phyloP scores from a whole-genome alignment of 352 stramenopile genomes.

The Phytophthora tubulina region DNA sequence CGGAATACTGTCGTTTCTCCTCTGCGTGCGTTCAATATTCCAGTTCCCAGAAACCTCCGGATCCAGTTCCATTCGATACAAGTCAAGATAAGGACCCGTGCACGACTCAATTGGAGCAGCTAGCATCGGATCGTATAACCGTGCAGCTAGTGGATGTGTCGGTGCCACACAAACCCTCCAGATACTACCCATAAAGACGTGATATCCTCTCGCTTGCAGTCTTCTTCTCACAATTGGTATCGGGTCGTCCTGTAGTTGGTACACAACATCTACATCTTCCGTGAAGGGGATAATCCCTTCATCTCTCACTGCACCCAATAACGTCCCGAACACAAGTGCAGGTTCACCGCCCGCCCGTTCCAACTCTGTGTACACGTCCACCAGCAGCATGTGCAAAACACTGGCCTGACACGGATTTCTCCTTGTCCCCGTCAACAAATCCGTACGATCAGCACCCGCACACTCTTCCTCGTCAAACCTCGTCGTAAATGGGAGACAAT shows the following conservation, averaged over 20 bases:
- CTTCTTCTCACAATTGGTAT: conserved; percentile 13
- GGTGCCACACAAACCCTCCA: conserved; percentile 60
- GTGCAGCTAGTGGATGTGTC: conserved; percentile 48
- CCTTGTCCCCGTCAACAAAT: conserved; percentile 45
- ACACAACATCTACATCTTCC: conserved; percentile 55
- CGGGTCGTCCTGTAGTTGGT: conserved; percentile 25
- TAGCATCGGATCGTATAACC: conserved; percentile 44
- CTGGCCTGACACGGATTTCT: conserved; percentile 52
- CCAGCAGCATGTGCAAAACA: conserved; percentile 62
- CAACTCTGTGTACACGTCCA: conserved; percentile 60
- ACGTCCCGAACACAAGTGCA: conserved; percentile 15
- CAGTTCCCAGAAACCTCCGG: conserved; percentile 13
- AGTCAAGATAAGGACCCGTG: conserved; percentile 49
- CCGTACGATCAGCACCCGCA: conserved; percentile 47
- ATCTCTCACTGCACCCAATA: conserved; percentile 50
- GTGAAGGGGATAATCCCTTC: conserved; percentile 57
- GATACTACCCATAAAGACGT: conserved; percentile 52
- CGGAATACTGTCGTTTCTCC: conserved; percentile 35
- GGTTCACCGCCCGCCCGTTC: conserved; percentile 8
- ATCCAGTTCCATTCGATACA: conserved; percentile 51
- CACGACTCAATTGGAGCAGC: conserved; percentile 39
- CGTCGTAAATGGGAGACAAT: conserved; percentile 49
- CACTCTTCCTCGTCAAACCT: conserved; percentile 42
- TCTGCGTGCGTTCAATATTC: conserved; percentile 25
- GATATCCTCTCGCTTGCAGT: conserved; percentile 46